A percentile compares a stretch with the other conserved stretches of the same genome.
phyloP scores from a whole-genome alignment of 2,329 filamentous ascomycete species.

The Penicillium aurantiogriseum region DNA sequence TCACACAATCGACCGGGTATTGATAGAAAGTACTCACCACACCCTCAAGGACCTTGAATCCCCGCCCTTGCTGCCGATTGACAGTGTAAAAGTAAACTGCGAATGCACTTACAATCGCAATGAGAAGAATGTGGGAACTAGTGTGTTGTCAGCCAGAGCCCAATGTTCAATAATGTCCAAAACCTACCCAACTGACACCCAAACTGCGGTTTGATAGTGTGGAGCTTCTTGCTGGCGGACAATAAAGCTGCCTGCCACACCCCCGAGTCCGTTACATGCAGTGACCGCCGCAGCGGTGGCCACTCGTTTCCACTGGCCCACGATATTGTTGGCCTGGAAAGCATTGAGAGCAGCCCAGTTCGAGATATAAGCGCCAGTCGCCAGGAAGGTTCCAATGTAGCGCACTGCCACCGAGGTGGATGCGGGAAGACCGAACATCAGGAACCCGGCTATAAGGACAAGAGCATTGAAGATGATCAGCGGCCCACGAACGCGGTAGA shows the following conservation, averaged over 20 bases:
- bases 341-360: constrained; percentile 68
- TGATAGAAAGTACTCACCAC: constrained; percentile 26
- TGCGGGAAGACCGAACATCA: constrained; percentile 61
- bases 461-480: constrained; percentile 65
- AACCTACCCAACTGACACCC: constrained; percentile 60
- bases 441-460: constrained; percentile 62
- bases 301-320: constrained; percentile 64
- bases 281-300: constrained; percentile 61
- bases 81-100: constrained; percentile 53
- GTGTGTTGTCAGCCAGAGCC: neutral
- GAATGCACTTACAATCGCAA: constrained; percentile 53
- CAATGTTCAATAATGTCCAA: neutral
- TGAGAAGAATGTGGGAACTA: constrained; percentile 59
- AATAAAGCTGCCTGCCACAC: constrained; percentile 66
- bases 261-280: constrained; percentile 62
- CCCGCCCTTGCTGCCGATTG: constrained; percentile 51
- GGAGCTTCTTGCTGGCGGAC: constrained; percentile 62
- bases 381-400: constrained; percentile 64
- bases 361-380: constrained; percentile 65
- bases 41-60: constrained; percentile 52
- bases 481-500: constrained; percentile 58
- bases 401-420: constrained; percentile 57
- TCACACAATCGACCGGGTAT: neutral
- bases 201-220: constrained; percentile 63
- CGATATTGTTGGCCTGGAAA: constrained; percentile 63